Base-by-base conservation (phyloP, 305 asterid genomes). In the Fraxinus dipetala region DNA sequence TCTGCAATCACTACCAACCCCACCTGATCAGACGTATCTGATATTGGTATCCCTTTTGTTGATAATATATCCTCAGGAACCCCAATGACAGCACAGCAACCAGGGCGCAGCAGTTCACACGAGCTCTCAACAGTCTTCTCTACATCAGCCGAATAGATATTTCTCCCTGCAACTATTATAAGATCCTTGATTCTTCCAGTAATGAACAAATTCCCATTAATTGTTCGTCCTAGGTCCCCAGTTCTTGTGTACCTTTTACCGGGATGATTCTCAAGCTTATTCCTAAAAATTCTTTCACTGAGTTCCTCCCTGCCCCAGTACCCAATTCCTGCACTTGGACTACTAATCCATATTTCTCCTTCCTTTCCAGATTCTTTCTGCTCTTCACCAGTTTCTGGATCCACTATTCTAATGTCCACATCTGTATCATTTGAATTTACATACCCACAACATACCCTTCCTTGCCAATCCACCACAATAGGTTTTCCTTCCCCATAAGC, bases 101-200 rank as follows among this genome's bases (percentile, higher is more conserved):
- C 98, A 0, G 96, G 94, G 45, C 98, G 97, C 8, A 93, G 84
- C 78, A 87, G 86, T 73, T 93, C 93, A 31, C 92, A 93, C 0
- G 98, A 90, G 85, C 90, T 87, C 86, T 93, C 98, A 2, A 93
- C 93, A 0, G 98, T 93, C 88, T 93, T 93, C 54, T 93, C 98
- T 6, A 92, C 90, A 82, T 93, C 98, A 75, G 95, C 92, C 2
- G 93, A 88, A 81, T 93, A 93, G 6, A 93, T 92, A 54, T 93
- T 93, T 82, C 92, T 88, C 79, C 98, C 98, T 38, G 92, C 93
- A 63, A 93, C 95, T 22, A 93, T 91, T 59, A 93, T 90, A 16
- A 93, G 95, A 84, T 93, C 97, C 86, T 93, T 93, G 79, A 93
- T 93, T 86, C 97, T 90, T 83, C 98, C 98, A 7, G 97, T 92